Evolutionary conservation across 306 rosid species (phyloP).

Genomic region (Cicer judaicum): DNA sequence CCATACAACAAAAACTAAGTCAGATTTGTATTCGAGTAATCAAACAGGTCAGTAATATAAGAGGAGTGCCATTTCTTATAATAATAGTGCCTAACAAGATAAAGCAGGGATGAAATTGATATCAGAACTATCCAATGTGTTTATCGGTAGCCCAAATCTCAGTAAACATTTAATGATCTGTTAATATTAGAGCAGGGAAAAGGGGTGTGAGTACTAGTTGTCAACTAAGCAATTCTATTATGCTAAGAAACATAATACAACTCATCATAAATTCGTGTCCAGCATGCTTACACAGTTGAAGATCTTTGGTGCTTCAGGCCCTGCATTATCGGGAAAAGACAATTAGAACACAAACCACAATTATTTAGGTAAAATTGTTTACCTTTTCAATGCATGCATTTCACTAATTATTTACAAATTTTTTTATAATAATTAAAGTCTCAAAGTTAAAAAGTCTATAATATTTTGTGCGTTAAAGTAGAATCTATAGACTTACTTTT

Average conservation of each 20-base stretch:
- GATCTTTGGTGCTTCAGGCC: constrained; percentile 87
- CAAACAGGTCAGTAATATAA: neutral
- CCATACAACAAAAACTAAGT: neutral
- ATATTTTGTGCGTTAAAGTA: too few relatives aligned
- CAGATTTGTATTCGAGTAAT: neutral
- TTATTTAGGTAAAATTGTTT: constrained; percentile 20
- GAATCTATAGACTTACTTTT: too few relatives aligned
- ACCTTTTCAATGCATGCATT: constrained; percentile 45
- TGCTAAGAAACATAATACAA: constrained; percentile 12
- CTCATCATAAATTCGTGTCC: constrained; percentile 2
- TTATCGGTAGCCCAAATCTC: neutral
- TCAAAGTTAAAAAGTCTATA: too few relatives aligned
- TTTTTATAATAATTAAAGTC: too few relatives aligned
- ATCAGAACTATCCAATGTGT: constrained; percentile 12
- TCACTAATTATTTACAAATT: too few relatives aligned
- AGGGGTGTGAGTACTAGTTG: neutral
- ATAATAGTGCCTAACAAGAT: neutral
- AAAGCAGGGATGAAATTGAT: constrained; percentile 13
- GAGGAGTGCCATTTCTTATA: neutral
- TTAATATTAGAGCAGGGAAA: constrained; percentile 12
- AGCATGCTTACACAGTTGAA: constrained; percentile 85
- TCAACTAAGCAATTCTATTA: neutral
- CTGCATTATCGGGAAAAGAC: constrained; percentile 53
- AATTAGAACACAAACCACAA: constrained; percentile 6
- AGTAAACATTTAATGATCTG: constrained; percentile 1